Evolutionary conservation across 73 alveolate species (phyloP).

Genomic region (Tetrahymena elliotti): DNA sequence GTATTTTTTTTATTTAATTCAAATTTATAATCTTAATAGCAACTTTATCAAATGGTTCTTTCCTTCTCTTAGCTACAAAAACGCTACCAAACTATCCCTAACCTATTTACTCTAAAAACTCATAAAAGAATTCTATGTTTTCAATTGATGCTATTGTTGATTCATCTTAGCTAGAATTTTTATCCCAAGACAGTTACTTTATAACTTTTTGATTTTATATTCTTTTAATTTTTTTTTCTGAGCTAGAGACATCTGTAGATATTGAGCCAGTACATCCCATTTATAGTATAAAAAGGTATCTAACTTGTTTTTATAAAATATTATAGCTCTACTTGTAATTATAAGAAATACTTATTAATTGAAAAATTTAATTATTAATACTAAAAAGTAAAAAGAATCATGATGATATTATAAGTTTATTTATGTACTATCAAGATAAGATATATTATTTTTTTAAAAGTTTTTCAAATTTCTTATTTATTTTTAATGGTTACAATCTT

Average conservation of each 20-base stretch:
- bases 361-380: no score
- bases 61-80: neutral
- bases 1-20: neutral
- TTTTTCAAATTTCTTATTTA: no score
- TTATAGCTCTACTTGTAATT: neutral
- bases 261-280: neutral
- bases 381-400: neutral
- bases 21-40: neutral
- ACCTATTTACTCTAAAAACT: neutral
- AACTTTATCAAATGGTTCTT: neutral
- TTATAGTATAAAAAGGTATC: neutral
- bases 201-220: neutral
- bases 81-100: slow-evolving; percentile 14
- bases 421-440: neutral
- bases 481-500: no score
- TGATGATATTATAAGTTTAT: neutral
- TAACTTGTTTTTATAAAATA: no score
- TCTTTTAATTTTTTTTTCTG: neutral
- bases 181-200: neutral
- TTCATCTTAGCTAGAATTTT: neutral
- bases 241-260: neutral
- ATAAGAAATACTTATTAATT: neutral
- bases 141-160: neutral
- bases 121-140: slow-evolving; percentile 2
- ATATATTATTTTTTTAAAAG: no score